A percentile compares a stretch with the other conserved stretches of the same genome.
phyloP scores from a whole-genome alignment of 169 alveolate genomes.

The Plasmodium cynomolgi region DNA sequence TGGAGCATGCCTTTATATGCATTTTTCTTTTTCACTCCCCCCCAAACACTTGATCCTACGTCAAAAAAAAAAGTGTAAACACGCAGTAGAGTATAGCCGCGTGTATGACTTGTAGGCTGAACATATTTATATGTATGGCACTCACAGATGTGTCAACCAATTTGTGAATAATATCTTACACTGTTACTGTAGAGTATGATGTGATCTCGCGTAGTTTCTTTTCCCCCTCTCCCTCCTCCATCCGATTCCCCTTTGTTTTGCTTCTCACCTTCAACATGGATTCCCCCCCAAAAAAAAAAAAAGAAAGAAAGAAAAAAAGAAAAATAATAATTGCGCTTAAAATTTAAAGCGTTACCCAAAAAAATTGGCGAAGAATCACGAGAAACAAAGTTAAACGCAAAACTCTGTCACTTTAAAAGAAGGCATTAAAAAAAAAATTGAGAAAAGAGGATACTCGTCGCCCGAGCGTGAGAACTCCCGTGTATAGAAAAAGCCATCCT shows the following conservation, averaged over 20 bases:
- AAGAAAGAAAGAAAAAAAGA: not conserved
- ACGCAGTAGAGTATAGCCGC: not conserved
- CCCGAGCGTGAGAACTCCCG: not conserved
- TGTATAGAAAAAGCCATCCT: not conserved
- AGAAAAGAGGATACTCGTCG: not conserved
- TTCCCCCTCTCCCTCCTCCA: not conserved
- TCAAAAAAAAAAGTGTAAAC: not conserved
- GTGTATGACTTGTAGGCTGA: not conserved
- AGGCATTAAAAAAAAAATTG: not conserved
- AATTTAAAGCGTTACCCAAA: not conserved
- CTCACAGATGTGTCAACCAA: not conserved
- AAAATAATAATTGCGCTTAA: not conserved
- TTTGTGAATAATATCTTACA: not conserved
- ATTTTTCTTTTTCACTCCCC: not conserved
- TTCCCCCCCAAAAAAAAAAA: not conserved
- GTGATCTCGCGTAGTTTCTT: not conserved
- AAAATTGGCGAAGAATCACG: not conserved
- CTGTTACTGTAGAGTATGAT: not conserved
- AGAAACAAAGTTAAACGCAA: not conserved
- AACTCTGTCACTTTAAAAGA: not conserved
- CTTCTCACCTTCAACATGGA: not conserved
- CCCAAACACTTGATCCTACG: not conserved
- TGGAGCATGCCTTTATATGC: not conserved
- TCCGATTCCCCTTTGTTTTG: not conserved
- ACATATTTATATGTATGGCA: not conserved